Evolutionary conservation across 1,284 basidiomycete species (phyloP), one percentile per base, ranked within the genome.

Genomic region (Malassezia japonica): DNA sequence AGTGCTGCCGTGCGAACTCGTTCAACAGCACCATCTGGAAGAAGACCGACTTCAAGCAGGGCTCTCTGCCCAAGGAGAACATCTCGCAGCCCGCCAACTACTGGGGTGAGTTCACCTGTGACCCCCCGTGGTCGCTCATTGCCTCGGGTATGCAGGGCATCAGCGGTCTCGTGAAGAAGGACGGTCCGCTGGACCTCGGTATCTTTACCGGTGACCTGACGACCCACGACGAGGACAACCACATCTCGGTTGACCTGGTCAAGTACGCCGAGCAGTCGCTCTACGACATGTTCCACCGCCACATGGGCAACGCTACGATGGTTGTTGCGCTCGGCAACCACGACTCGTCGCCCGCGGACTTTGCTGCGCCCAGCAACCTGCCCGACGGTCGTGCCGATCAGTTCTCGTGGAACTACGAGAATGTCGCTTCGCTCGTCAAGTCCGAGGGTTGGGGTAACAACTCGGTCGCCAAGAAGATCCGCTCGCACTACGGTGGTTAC

Each of bases 121-220:
- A 87, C 64, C 76, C 82, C 0, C 85, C 86, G 1, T 78, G 80
- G 62, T 76, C 82, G 16, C 76, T 87, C 32, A 79, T 77, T 9
- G 61, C 81, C 36, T 76, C 85, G 6, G 80, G 80, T 0, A 73
- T 87, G 10, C 73, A 84, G 61, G 79, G 83, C 3, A 84, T 87
- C 44, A 83, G 83, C 13, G 76, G 77, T 2, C 74, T 87, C 15
- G 81, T 78, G 23, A 77, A 7, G 76, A 74, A 29, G 80, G 60
- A 82, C 2, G 42, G 13, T 10, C 32, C 21, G 13, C 84, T 87
- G 58, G 78, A 79, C 38, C 83, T 81, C 64, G 80, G 79, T 0
- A 50, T 87, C 20, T 85, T 80, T 62, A 87, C 86, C 0, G 86
- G 86, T 20, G 86, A 87, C 66, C 73, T 87, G 48, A 79, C 85